Evolutionary conservation across 1,284 basidiomycete species (phyloP).

Genomic region (Sanguinoderma infundibulare): DNA sequence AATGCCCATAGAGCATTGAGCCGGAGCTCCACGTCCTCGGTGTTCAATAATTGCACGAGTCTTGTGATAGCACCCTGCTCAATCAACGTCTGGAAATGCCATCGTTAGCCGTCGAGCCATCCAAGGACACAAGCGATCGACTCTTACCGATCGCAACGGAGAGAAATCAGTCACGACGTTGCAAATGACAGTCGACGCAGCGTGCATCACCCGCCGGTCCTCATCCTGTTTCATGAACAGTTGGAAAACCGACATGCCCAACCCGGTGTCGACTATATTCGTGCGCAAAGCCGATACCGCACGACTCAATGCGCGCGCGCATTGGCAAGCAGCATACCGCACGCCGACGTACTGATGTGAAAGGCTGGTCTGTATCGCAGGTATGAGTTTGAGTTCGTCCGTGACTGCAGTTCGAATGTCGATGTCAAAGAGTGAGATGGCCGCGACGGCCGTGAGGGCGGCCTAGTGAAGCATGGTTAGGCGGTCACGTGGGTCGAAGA

Average conservation of each 20-base stretch:
- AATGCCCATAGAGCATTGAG: slow-evolving; percentile 81
- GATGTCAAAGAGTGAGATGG: slow-evolving; percentile 72
- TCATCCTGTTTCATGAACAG: slow-evolving; percentile 60
- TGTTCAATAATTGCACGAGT: slow-evolving; percentile 59
- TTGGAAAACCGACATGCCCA: slow-evolving; percentile 72
- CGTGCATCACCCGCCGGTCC: slow-evolving; percentile 72
- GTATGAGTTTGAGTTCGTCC: slow-evolving; percentile 56
- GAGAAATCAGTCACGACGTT: slow-evolving; percentile 90
- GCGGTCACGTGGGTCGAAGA: background rate
- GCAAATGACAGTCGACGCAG: slow-evolving; percentile 78
- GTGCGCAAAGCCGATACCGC: slow-evolving; percentile 81
- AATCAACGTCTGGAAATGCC: slow-evolving; percentile 53
- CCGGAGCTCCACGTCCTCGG: slow-evolving; percentile 59
- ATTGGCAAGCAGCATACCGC: slow-evolving; percentile 85
- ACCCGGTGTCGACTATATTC: slow-evolving; percentile 80
- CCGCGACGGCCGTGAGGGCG: slow-evolving; percentile 69
- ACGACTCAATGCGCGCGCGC: slow-evolving; percentile 79
- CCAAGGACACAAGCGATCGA: background rate
- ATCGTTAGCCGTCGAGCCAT: slow-evolving; percentile 8
- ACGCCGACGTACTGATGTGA: slow-evolving; percentile 72
- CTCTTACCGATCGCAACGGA: slow-evolving; percentile 70
- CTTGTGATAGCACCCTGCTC: slow-evolving; percentile 67
- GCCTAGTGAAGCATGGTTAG: slow-evolving; percentile 48
- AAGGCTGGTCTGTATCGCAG: slow-evolving; percentile 58
- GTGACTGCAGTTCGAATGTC: slow-evolving; percentile 72